Conservation (phyloP, 2,329 filamentous ascomycete genomes). For the Alternaria gansuensis region DNA sequence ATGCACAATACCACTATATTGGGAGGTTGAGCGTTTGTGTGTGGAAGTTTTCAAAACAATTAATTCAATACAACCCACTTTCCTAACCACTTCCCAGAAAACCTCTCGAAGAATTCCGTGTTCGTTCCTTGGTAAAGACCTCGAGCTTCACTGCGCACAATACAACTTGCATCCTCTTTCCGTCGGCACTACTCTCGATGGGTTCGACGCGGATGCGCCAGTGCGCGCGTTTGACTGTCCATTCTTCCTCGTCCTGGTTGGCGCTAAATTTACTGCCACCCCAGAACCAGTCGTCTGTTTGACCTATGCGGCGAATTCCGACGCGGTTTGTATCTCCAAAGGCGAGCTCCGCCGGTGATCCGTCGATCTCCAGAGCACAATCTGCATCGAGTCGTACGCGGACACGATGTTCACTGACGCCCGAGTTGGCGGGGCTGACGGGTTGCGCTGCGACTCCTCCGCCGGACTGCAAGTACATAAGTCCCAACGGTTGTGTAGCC, state of each 20-base stretch:
- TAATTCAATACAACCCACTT: background rate
- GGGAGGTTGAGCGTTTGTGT: background rate
- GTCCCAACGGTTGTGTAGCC: conserved; percentile 65
- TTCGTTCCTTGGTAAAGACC: conserved; percentile 70
- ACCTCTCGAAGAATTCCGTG: conserved; percentile 69
- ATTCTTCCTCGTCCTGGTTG: conserved; percentile 35
- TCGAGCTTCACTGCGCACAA: conserved; percentile 81
- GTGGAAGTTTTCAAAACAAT: background rate
- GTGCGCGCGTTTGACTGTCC: conserved; percentile 52
- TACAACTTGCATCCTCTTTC: conserved; percentile 70
- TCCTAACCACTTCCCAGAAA: conserved; percentile 63
- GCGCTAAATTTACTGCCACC: background rate
- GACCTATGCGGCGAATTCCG: conserved; percentile 26
- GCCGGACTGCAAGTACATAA: conserved; percentile 68
- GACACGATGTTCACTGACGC: conserved; percentile 74
- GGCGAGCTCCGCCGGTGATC: conserved; percentile 29
- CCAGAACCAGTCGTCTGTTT: background rate
- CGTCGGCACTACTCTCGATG: conserved; percentile 54
- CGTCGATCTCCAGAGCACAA: conserved; percentile 40
- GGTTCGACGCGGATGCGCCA: conserved; percentile 66
- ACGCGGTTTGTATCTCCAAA: conserved; percentile 24
- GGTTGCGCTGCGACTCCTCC: conserved; percentile 70
- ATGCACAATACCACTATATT: background rate
- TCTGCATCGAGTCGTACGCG: conserved; percentile 46
- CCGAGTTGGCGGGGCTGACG: conserved; percentile 72